These are phyloP conservation scores for Capronia coronata DNA, from an alignment of 2,329 filamentous ascomycete genomes.

Conservation along the genomic window DNA sequence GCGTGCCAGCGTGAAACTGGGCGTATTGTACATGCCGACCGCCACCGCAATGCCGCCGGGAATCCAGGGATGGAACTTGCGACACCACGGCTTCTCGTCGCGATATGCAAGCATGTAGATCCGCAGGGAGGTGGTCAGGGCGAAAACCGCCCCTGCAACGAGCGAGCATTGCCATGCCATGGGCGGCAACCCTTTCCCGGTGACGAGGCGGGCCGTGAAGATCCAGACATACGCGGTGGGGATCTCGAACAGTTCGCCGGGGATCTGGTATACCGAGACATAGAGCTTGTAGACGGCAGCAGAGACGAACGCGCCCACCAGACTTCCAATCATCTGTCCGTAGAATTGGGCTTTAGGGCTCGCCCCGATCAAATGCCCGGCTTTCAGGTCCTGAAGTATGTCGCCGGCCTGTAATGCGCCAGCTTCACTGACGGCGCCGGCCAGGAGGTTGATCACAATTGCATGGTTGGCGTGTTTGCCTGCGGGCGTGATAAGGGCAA, in stretches of 20 bases:
- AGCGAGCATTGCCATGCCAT: slow-evolving; percentile 77
- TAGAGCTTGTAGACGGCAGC: slow-evolving; percentile 86
- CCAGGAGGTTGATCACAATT: slow-evolving; percentile 91
- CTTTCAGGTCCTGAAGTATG: slow-evolving; percentile 95
- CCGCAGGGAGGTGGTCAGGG: slow-evolving; percentile 61
- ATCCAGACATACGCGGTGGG: slow-evolving; percentile 97
- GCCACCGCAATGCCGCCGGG: slow-evolving; percentile 95
- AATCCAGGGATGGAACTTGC: slow-evolving; percentile 49
- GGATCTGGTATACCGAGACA: slow-evolving; percentile 80
- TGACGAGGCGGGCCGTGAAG: slow-evolving; percentile 88
- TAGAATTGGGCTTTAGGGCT: slow-evolving; percentile 94
- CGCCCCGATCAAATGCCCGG: slow-evolving; percentile 84
- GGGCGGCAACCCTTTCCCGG: slow-evolving; percentile 75
- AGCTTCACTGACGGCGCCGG: slow-evolving; percentile 77
- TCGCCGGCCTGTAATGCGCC: slow-evolving; percentile 92
- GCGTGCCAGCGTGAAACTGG: slow-evolving; percentile 86
- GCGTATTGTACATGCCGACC: slow-evolving; percentile 96
- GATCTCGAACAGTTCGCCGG: slow-evolving; percentile 83
- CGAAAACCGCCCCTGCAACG: slow-evolving; percentile 68
- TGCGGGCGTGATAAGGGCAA: slow-evolving; percentile 79
- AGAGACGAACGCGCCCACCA: slow-evolving; percentile 76
- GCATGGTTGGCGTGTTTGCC: slow-evolving; percentile 74
- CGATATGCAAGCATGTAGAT: slow-evolving; percentile 38
- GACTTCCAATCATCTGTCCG: slow-evolving; percentile 86
- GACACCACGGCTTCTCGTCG: slow-evolving; percentile 23